Conservation (phyloP, 202 grass and related monocot genomes). For the Zizania palustris region DNA sequence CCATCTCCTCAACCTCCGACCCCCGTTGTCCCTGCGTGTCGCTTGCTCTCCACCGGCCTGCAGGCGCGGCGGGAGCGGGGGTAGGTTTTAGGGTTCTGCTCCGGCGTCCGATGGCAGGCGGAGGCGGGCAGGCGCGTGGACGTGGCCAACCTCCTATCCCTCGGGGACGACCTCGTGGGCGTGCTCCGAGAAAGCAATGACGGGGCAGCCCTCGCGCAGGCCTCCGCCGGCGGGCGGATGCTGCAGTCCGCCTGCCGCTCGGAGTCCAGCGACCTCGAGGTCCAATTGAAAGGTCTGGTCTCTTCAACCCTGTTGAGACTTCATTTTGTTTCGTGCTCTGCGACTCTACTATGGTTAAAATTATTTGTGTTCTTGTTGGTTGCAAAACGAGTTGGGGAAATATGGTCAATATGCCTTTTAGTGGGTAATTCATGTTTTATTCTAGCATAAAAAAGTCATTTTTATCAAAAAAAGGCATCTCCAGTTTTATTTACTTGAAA, state of each 20-base stretch:
- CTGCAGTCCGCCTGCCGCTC: conserved; percentile 56
- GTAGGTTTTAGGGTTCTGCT: conserved; percentile 24
- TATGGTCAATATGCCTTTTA: background rate
- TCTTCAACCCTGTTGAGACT: conserved; percentile 7
- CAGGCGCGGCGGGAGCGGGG: too few relatives aligned
- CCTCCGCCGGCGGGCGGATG: conserved; percentile 39
- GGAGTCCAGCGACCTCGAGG: conserved; percentile 42
- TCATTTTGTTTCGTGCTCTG: background rate
- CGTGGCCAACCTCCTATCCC: conserved; percentile 49
- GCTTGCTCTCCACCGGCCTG: background rate
- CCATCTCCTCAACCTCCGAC: too few relatives aligned
- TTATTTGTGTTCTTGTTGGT: too few relatives aligned
- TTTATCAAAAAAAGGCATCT: background rate
- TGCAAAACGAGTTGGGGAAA: too few relatives aligned
- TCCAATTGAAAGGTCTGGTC: conserved; percentile 47
- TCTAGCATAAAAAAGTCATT: conserved; percentile 3
- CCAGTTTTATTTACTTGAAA: background rate
- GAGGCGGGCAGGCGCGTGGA: conserved; percentile 37
- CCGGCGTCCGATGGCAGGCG: conserved; percentile 47
- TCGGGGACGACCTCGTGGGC: conserved; percentile 47
- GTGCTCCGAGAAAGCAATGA: conserved; percentile 53
- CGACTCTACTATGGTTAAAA: too few relatives aligned
- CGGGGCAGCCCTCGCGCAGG: conserved; percentile 41
- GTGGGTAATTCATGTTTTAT: background rate
- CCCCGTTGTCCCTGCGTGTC: background rate